Evolutionary conservation across 495 filamentous ascomycete species (phyloP), one percentile per base, ranked within the genome.

Genomic region (Lichenothelia convexa): DNA sequence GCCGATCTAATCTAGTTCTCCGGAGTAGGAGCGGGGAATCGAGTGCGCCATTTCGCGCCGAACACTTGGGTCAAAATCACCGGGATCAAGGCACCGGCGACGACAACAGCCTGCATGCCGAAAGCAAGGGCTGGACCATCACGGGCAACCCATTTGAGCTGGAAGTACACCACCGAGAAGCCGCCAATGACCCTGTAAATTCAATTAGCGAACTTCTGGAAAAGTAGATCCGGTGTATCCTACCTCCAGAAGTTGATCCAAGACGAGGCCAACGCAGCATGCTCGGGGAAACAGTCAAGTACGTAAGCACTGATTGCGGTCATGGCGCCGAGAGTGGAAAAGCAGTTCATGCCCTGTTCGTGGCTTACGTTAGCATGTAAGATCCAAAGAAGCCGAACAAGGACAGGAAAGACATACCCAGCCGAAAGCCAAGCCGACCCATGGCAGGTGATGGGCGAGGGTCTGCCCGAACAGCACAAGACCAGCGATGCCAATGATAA

Each of bases 161-260:
- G 60, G 50, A 66, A 64, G 34, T 67, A 66, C 11, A 51, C 56
- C 13, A 67, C 59, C 0, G 51, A 50, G 32, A 67, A 67, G 2
- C 63, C 63, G 18, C 46, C 46, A n/a, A n/a, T n/a, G n/a, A n/a
- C n/a, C n/a, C n/a, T n/a, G n/a, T n/a, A n/a, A n/a, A n/a, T n/a
- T n/a, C n/a, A n/a, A n/a, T n/a, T n/a, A n/a, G n/a, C n/a, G n/a
- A n/a, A n/a, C n/a, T n/a, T n/a, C n/a, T n/a, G n/a, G n/a, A n/a
- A n/a, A n/a, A n/a, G n/a, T n/a, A n/a, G n/a, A n/a, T n/a, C n/a
- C n/a, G n/a, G n/a, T n/a, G n/a, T n/a, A n/a, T n/a, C n/a, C n/a
- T n/a, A n/a, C n/a, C n/a, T n/a, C n/a, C n/a, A n/a, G 38, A 56
- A 53, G 26, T 60, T 63, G 20, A 65, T 41, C 24, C 62, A 65